A percentile compares a stretch with the other conserved stretches of the same genome.
These are phyloP conservation scores for Xanthoconium stramineum DNA, from an alignment of 768 basidiomycete species.

Conservation along the genomic window DNA sequence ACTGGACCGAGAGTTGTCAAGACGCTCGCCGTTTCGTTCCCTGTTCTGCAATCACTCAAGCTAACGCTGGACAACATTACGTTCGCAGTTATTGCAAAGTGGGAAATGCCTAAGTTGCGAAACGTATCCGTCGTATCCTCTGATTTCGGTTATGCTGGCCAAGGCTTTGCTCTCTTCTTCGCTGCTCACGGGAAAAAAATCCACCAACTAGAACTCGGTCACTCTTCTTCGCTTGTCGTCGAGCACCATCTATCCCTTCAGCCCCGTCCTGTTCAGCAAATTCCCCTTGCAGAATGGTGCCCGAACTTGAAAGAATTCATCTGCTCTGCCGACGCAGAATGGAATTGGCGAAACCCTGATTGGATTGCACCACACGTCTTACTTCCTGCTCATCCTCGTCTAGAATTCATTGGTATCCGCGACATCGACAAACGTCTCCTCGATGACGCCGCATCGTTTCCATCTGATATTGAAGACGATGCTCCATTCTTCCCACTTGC, in stretches of 20 bases:
- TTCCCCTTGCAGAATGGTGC: conserved; percentile 64
- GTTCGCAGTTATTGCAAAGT: conserved; percentile 60
- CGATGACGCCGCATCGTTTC: conserved; percentile 39
- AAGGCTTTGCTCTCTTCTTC: conserved; percentile 66
- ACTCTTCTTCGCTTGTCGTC: conserved; percentile 62
- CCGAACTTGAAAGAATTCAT: conserved; percentile 69
- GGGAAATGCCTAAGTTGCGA: conserved; percentile 61
- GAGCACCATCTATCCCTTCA: conserved; percentile 61
- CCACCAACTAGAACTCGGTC: conserved; percentile 67
- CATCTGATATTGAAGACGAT: conserved; percentile 34
- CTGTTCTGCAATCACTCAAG: conserved; percentile 65
- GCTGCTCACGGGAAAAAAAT: conserved; percentile 60
- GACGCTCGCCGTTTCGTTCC: conserved; percentile 40
- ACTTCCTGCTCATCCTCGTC: conserved; percentile 56
- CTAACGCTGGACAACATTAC: conserved; percentile 70
- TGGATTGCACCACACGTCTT: conserved; percentile 79
- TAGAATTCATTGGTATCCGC: conserved; percentile 68
- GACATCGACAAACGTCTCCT: conserved; percentile 63
- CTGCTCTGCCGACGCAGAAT: conserved; percentile 73
- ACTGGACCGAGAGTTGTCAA: conserved; percentile 27
- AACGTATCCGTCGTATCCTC: conserved; percentile 67
- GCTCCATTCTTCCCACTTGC: conserved; percentile 61
- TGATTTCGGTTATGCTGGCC: conserved; percentile 67
- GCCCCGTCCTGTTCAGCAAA: conserved; percentile 32
- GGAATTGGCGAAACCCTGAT: conserved; percentile 77